Evolutionary conservation across 2,329 filamentous ascomycete species (phyloP), one percentile per base, ranked within the genome.

Genomic region (Aspergillus oerlinghausenensis): DNA sequence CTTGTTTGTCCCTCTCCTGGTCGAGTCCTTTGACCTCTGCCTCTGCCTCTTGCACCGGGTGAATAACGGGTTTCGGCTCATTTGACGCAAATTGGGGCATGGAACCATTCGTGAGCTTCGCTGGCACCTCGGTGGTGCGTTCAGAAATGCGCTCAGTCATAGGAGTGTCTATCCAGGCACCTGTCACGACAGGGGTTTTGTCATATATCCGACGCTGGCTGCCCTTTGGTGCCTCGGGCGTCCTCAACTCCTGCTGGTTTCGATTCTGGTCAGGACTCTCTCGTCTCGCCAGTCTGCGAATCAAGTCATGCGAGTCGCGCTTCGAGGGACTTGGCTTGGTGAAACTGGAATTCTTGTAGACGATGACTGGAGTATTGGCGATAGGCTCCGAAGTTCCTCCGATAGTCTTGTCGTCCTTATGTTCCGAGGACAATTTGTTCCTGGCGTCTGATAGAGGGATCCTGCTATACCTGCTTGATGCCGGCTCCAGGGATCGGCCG

Each of bases 111-210:
- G 67, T 63, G 14, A 64, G 54, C 49, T 72, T 60, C 29, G 58
- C 63, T 28, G 62, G 65, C 23, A 64, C 55, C 19, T 67, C 56
- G 6, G 64, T 50, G 21, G 65, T 59, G 28, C 70, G 67, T 51
- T 77, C 57, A 6, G 64, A 49, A 28, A 66, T 60, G 32, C 70
- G 68, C 52, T 77, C 74, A 11, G 76, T 74, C 61, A 77, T 64
- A 3, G 77, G 77, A 1, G 77, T 79, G 60, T 79, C 76, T 35
- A 78, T 73, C 75, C 76, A 79, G 2, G 75, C 76, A 11, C 77
- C 77, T 19, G 72, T 73, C 9, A 78, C 75, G 40, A 73, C 68
- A 2, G 77, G 77, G 1, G 77, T 79, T 59, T 77, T 76, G 35
- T 73, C 70, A 38, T 75, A 73, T 21, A 75, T 67, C 26, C 63